Base-by-base conservation (phyloP, 1,139 yeast genomes). In the Suhomyces maxii region DNA sequence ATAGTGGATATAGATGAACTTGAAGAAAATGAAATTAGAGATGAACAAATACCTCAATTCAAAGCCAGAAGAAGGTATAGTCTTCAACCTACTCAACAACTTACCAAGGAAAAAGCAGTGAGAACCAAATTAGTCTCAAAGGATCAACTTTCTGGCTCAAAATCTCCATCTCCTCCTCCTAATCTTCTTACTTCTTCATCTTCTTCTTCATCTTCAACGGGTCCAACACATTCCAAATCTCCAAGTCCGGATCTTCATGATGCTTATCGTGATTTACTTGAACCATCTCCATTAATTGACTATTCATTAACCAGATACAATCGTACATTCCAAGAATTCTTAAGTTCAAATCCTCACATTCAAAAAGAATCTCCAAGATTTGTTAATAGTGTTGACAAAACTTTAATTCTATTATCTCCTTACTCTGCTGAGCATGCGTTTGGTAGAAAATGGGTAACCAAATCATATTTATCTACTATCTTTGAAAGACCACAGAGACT, bases 401-500 rank as follows among this genome's bases (percentile, higher is more conserved):
- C 85, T 0, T 69, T 81, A 47, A 69, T 83, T 12, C 68, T 83
- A 10, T 58, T 83, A 34, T 81, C 86, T 0, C 87, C 88, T 0
- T 73, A 75, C 50, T 80, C 86, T 1, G 67, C 83, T 1, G 80
- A 81, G 53, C 95, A 88, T 64, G 81, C 82, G 3, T 88, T 86
- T 62, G 83, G 89, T 9, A 72, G 96, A 39, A 71, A 73, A 42
- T 88, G 96, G 96, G 89, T 83, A 2, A 71, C 89, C 8, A 86
- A 85, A 59, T 67, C 83, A 1, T 85, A 86, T 57, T 65, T 79
- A 40, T 71, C 84, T 18, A 82, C 93, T 0, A 84, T 89, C 39
- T 95, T 89, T 31, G 96, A 89, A 63, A 71, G 95, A 40, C 96
- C 96, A 0, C 93, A 89, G 65, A 69, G 96, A 40, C 68, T 89